Percentiles rank a stretch among this genome's conserved stretches.
phyloP scores from a whole-genome alignment of 495 filamentous ascomycete species.

The Penicillium samsonianum region DNA sequence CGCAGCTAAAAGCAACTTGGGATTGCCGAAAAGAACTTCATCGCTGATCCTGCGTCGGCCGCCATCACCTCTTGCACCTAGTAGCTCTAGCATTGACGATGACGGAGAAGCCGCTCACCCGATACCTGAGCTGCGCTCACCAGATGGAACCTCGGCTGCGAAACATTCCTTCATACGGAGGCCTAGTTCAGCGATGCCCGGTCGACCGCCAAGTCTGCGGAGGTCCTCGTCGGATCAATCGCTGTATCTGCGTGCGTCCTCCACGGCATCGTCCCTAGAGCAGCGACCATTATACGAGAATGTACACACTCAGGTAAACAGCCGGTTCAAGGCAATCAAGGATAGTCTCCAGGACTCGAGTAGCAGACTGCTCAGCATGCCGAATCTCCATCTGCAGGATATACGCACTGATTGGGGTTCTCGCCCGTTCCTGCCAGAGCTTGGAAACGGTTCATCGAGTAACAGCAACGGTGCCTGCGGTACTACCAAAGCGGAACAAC shows the following conservation, averaged over 20 bases:
- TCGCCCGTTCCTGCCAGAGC: slow-evolving; percentile 29
- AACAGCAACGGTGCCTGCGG: slow-evolving; percentile 13
- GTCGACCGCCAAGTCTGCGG: slow-evolving; percentile 48
- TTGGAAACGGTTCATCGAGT: slow-evolving; percentile 20
- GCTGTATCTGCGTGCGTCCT: slow-evolving; percentile 63
- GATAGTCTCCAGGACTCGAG: slow-evolving; percentile 81
- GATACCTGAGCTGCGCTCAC: slow-evolving; percentile 31
- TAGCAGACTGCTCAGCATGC: slow-evolving; percentile 68
- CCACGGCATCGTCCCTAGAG: slow-evolving; percentile 77
- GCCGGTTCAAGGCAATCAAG: slow-evolving; percentile 84
- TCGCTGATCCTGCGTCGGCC: slow-evolving; percentile 17
- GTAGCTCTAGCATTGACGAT: slow-evolving; percentile 13
- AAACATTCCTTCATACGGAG: slow-evolving; percentile 38
- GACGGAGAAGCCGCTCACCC: slow-evolving; percentile 24
- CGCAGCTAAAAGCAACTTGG: slow-evolving; percentile 6
- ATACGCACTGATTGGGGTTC: slow-evolving; percentile 45
- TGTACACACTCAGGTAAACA: slow-evolving; percentile 76
- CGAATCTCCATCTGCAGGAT: slow-evolving; percentile 54
- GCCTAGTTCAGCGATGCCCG: slow-evolving; percentile 27
- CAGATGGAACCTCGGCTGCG: slow-evolving; percentile 33
- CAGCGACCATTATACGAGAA: slow-evolving; percentile 83
- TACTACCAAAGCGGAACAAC: slow-evolving; percentile 6
- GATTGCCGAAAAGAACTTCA: neutral
- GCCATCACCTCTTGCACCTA: neutral
- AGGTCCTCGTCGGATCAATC: slow-evolving; percentile 75